Evolutionary conservation across 306 rosid genomes (phyloP), one percentile per base, ranked within the genome.

Genomic region (Ammopiptanthus mongolicus): DNA sequence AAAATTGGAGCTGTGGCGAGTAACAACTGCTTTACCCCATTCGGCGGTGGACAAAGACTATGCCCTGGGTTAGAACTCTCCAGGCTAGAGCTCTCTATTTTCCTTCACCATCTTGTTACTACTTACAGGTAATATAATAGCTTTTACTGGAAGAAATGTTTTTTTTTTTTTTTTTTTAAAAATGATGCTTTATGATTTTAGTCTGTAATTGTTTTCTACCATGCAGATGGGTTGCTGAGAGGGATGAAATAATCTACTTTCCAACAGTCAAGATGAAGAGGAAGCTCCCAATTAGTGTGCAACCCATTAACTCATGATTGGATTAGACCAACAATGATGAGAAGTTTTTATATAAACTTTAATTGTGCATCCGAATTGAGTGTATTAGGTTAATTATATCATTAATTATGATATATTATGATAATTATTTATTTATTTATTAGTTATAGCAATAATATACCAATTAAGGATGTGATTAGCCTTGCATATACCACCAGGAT

Each of bases 61-160:
- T 95, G 99, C 56, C 99, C 99, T 23, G 99, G 99, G 21, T 74
- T 89, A 66, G 99, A 95, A 73, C 87, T 92, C 21, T 88, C 98
- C 17, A 77, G 93, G 80, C 93, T 89, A 12, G 91, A 89, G 66
- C 84, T 89, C 60, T 78, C 88, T 41, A 85, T 89, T 65, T 89
- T 87, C 75, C 90, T 89, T 72, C 94, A 89, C 60, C 87, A 87
- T 59, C 83, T 89, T 29, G 90, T 89, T 66, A 87, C 94, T 22
- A 87, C 84, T 25, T 87, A 85, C 86, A 85, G 85, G 93, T 85
- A 80, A 75, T 69, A 75, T 59, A 39, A 18, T 31, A 19, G n/a
- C 4, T 72, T 72, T 5, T 2, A 9, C 17, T 50, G 3, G 4
- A 28, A 64, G 21, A 31, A 17, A 33, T 1, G 1, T 44, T 42